Percentiles rank a stretch among this genome's conserved stretches.
These are phyloP conservation scores for Solanum commersonii DNA, from an alignment of 257 asterid species.

Conservation along the genomic window DNA sequence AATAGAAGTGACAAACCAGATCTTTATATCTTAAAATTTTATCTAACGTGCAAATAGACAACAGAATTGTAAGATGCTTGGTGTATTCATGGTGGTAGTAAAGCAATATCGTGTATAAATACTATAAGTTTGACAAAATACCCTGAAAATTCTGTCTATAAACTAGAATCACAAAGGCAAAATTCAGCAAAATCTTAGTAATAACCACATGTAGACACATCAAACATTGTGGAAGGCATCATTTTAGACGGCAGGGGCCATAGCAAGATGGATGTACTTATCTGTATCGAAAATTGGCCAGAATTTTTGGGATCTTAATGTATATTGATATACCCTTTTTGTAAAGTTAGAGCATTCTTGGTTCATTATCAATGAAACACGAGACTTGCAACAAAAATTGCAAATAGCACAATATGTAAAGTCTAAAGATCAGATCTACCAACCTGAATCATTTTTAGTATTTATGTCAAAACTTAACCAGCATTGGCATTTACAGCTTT, in stretches of 20 bases:
- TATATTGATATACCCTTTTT: neutral
- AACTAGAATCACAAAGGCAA: neutral
- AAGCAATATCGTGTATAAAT: neutral
- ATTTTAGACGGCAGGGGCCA: neutral
- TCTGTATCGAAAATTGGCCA: neutral
- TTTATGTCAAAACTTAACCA: neutral
- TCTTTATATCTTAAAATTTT: neutral
- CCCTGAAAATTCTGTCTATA: neutral
- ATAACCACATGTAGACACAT: neutral
- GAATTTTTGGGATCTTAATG: neutral
- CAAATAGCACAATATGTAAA: neutral
- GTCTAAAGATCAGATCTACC: neutral
- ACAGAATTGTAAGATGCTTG: neutral
- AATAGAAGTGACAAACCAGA: neutral
- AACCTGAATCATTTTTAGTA: neutral
- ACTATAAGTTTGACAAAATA: neutral
- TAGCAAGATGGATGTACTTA: neutral
- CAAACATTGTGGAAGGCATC: neutral
- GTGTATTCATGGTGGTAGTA: neutral
- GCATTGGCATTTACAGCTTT: neutral
- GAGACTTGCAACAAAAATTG: neutral
- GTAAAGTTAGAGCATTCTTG: neutral
- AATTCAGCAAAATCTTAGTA: neutral
- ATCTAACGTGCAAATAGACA: neutral
- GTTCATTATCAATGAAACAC: neutral